Base-by-base conservation (phyloP, 768 basidiomycete genomes). In the Russula lepida region DNA sequence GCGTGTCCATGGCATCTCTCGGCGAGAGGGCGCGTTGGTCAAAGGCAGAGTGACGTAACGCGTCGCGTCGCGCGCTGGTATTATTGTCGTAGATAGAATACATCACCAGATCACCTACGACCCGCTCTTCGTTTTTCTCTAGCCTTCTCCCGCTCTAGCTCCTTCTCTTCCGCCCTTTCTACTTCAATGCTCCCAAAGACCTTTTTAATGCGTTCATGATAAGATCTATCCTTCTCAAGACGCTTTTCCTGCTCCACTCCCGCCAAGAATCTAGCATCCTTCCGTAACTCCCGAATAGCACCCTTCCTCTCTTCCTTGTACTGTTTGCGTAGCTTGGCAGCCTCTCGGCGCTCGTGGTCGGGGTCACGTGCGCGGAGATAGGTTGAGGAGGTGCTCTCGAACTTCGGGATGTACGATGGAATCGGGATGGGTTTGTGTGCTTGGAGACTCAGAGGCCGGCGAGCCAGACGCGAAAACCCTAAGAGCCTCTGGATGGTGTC, bases 241-340 rank as follows among this genome's bases (percentile, higher is more conserved):
- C 92, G 88, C 70, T 86, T 84, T 74, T 86, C 83, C 69, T 91
- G 86, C 68, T 92, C 85, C 70, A 95, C 93, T 30, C 78, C 79
- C 11, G 95, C 92, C 74, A 99, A 77, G 83, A 98, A 99, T 66
- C 83, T 81, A 64, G 92, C 86, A 71, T 99, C 97, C 78, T 98
- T 98, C 63, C 97, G 84, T 56, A 99, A 78, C 71, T 99, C 97
- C 49, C 95, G 79, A 64, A 99, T 93, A 5, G 97, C 97, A 47
- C 97, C 95, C 78, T 98, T 98, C 70, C 83, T 78, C 78, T 98
- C 97, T 75, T 98, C 88, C 76, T 95, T 95, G 77, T 93, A 88
- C 70, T 94, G 84, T 43, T 83, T 81, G 58, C 89, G 86, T 69
- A 99, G 74, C 73, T 98, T 98, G 59, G 86, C 75, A 0, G 85